Base-by-base conservation (phyloP, 768 basidiomycete species). In the Termitomyces bulborhizus region DNA sequence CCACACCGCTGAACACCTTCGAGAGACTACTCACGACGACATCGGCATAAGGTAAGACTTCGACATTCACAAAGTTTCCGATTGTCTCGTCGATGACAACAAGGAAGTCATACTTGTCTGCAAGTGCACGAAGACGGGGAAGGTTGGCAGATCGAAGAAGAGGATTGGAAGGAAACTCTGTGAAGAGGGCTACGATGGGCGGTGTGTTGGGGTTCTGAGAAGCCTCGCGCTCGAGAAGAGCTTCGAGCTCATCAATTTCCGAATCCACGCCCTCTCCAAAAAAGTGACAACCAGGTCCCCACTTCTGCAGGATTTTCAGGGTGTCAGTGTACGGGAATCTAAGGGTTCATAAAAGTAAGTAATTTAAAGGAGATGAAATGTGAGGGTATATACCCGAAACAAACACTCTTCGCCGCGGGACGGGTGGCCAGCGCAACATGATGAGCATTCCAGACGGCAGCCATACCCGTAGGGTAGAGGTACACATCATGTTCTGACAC, bases 251-350 rank as follows among this genome's bases (percentile, higher is more conserved):
- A 62, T 87, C 84, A 18, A 97, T 79, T 55, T 93, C 91, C 15
- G 77, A 68, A 54, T 91, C 85, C 7, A 86, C 69, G 0, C 95
- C 95, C 57, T 81, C 75, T 6, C 93, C 95, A 44, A 92, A 78
- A 75, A 98, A 95, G 66, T 93, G 79, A 60, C 86, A 92, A 1
- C 96, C 96, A 3, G 90, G 91, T 1, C 96, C 96, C 93, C 94
- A 98, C 70, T 99, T 98, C 62, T 94, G 77, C 1, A 98, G 76
- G 40, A 95, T 81, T 69, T 98, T 98, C 56, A 96, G 80, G 4
- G 96, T 98, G 66, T 98, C 96, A 8, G 85, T 91, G 68, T 98
- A 99, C 0, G 94, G 88, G 70, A 98, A 99, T 15, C 95, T 97
- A 60, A 34, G 27, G 24, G 26, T 43, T 18, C 18, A 29, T 44